Percentiles rank a stretch among this genome's conserved stretches.
phyloP scores from a whole-genome alignment of 768 basidiomycete genomes.

The Fibroporia radiculosa region DNA sequence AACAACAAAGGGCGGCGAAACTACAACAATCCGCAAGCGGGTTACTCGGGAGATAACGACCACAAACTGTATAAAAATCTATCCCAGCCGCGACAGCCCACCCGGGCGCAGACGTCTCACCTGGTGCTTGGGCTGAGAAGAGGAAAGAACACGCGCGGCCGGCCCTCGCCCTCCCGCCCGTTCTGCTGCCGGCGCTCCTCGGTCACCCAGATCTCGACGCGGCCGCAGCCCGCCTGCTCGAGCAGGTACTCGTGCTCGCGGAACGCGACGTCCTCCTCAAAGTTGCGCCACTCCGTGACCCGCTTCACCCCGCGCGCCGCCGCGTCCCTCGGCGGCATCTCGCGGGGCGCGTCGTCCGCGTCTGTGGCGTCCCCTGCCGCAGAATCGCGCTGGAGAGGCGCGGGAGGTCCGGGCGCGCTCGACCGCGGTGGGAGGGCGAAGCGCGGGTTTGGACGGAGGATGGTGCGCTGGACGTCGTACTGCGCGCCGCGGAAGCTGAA shows the following conservation, averaged over 20 bases:
- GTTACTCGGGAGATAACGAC: too few species aligned
- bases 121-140: not conserved
- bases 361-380: not conserved
- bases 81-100: too few species aligned
- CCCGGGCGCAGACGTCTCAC: too few species aligned
- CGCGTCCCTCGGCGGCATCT: constrained; percentile 1
- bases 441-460: constrained; percentile 6
- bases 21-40: too few species aligned
- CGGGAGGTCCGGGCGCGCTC: not conserved
- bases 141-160: not conserved
- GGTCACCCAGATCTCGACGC: constrained; percentile 9
- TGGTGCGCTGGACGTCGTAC: constrained; percentile 7
- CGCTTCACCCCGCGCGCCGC: not conserved
- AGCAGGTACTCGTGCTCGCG: constrained; percentile 9
- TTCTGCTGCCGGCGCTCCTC: constrained; percentile 3
- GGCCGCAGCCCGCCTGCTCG: constrained; percentile 6
- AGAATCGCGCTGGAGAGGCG: not conserved
- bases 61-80: too few species aligned
- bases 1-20: too few species aligned
- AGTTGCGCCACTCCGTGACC: constrained; percentile 1
- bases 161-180: not conserved
- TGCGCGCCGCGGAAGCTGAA: constrained; percentile 4
- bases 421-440: constrained; percentile 4
- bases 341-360: not conserved
- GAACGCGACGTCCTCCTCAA: constrained; percentile 11